These are phyloP conservation scores for Asclepias syriaca DNA, from an alignment of 257 asterid genomes.

Conservation along the genomic window DNA sequence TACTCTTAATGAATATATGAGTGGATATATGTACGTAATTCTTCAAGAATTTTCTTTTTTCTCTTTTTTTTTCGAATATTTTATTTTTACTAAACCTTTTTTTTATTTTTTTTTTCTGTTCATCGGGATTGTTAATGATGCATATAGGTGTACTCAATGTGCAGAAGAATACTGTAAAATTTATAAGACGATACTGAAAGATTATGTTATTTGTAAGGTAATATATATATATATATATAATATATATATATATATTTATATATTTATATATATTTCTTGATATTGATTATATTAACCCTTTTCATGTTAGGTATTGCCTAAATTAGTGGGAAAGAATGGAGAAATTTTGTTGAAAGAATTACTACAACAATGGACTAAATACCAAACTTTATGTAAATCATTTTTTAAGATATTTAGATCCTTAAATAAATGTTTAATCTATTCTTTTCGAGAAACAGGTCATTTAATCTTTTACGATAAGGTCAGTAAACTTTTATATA, in stretches of 20 bases:
- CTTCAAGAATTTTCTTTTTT: not conserved
- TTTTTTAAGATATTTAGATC: constrained; percentile 26
- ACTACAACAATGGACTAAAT: constrained; percentile 28
- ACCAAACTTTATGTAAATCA: constrained; percentile 24
- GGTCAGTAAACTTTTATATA: too few species aligned
- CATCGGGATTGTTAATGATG: constrained; percentile 21
- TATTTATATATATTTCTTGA: too few species aligned
- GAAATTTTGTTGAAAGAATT: constrained; percentile 26
- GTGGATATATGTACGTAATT: constrained; percentile 31
- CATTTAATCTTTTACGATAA: constrained; percentile 23
- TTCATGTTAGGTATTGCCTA: constrained; percentile 25
- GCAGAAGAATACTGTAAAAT: constrained; percentile 17
- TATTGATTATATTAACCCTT: too few species aligned
- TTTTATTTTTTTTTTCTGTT: constrained; percentile 1
- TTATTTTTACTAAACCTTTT: too few species aligned
- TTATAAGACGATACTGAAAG: constrained; percentile 27
- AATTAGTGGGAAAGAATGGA: constrained; percentile 22
- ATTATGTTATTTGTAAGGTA: constrained; percentile 30
- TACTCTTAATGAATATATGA: constrained; percentile 30
- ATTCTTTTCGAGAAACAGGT: constrained; percentile 9
- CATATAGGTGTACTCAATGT: not conserved
- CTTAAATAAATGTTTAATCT: not conserved
- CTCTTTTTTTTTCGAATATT: too few species aligned
- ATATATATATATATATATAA: too few species aligned
- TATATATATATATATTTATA: too few species aligned